These are phyloP conservation scores for Crithidia bombi DNA, from an alignment of 208 protist species.

Conservation along the genomic window DNA sequence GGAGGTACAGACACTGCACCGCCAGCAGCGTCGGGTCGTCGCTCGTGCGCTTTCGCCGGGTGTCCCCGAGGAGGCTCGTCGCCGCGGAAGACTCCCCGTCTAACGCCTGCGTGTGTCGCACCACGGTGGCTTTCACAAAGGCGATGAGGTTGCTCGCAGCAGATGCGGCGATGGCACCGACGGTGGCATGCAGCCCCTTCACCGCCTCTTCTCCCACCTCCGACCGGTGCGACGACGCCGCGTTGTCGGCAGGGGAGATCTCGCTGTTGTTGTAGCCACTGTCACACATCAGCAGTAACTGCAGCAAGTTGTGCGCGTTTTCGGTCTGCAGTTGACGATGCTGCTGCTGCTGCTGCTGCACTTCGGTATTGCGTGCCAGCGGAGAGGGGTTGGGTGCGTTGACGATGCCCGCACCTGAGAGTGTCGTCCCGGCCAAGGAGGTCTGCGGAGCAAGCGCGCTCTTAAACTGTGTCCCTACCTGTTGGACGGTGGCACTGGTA, in stretches of 20 bases:
- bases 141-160: slow-evolving; percentile 54
- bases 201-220: slow-evolving; percentile 23
- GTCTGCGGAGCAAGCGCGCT: slow-evolving; percentile 4
- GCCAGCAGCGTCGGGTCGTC: slow-evolving; percentile 63
- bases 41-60: slow-evolving; percentile 16
- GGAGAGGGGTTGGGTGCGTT: slow-evolving; percentile 12
- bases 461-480: slow-evolving; percentile 11
- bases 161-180: slow-evolving; percentile 33
- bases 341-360: slow-evolving; percentile 32
- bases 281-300: slow-evolving; percentile 50
- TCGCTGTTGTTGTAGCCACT: slow-evolving; percentile 53
- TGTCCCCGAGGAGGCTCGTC: slow-evolving; percentile 18
- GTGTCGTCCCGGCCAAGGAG: neutral
- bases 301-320: slow-evolving; percentile 33
- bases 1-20: slow-evolving; percentile 79
- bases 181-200: slow-evolving; percentile 36
- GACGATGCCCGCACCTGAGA: slow-evolving; percentile 5
- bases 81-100: slow-evolving; percentile 20
- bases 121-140: slow-evolving; percentile 43
- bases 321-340: slow-evolving; percentile 27
- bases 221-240: slow-evolving; percentile 35
- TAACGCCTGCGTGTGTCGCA: slow-evolving; percentile 22
- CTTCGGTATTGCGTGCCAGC: slow-evolving; percentile 18
- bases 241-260: slow-evolving; percentile 30
- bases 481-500: neutral